Conservation (phyloP, 352 stramenopile species). For the Pythium pectinolyticum region DNA sequence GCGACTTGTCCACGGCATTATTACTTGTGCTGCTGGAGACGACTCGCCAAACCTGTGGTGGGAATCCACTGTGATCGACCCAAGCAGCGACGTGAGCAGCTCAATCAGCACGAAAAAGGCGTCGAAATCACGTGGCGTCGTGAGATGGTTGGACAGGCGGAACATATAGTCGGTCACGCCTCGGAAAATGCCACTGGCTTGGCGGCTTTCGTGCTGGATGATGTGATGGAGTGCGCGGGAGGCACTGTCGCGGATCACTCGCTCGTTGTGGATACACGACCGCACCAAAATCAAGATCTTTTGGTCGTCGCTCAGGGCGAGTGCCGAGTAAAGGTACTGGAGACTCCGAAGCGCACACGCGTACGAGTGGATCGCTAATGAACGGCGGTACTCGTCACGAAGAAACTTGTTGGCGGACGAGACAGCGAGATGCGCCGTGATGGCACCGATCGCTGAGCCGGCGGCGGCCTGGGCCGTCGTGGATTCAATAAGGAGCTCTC, state of each 20-base stretch:
- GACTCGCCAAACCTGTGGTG: background rate
- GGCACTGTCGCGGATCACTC: slow-evolving; percentile 40
- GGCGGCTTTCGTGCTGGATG: slow-evolving; percentile 13
- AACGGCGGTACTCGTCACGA: slow-evolving; percentile 47
- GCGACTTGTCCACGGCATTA: slow-evolving; percentile 35
- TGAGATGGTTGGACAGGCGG: slow-evolving; percentile 42
- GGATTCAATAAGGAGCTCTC: slow-evolving; percentile 43
- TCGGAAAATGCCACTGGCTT: slow-evolving; percentile 43
- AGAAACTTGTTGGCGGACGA: slow-evolving; percentile 13
- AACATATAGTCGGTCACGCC: slow-evolving; percentile 66
- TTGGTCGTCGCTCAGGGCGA: slow-evolving; percentile 61
- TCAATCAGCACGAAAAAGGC: slow-evolving; percentile 38
- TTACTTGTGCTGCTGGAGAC: too few species aligned
- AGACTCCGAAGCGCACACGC: slow-evolving; percentile 41
- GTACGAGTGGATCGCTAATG: slow-evolving; percentile 56
- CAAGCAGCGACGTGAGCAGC: slow-evolving; percentile 37
- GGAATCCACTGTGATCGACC: background rate
- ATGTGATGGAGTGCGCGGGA: slow-evolving; percentile 40
- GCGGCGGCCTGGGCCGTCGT: slow-evolving; percentile 13
- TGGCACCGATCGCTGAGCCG: slow-evolving; percentile 6
- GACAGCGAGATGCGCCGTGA: slow-evolving; percentile 3
- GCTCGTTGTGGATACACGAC: slow-evolving; percentile 48
- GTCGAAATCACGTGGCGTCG: slow-evolving; percentile 29
- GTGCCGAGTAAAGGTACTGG: slow-evolving; percentile 41
- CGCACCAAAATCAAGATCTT: slow-evolving; percentile 61